A percentile compares a stretch with the other conserved stretches of the same genome.
Evolutionary conservation across 2,329 filamentous ascomycete species (phyloP).

Genomic region (Apiospora kogelbergensis): DNA sequence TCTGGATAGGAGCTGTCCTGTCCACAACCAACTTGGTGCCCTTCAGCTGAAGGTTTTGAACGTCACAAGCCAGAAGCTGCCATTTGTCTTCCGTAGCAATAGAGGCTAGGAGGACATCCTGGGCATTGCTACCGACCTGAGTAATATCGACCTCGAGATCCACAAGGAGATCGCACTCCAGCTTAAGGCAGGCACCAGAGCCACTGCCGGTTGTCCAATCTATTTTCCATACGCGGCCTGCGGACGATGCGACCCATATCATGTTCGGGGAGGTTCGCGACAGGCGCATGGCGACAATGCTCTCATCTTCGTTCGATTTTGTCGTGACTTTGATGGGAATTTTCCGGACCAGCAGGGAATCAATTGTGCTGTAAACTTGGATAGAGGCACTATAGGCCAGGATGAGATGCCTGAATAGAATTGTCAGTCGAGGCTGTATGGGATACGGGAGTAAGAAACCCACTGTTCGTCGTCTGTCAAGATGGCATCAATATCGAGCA

Average conservation of each 20-base stretch:
- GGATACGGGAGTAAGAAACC: conserved; percentile 23
- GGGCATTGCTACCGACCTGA: conserved; percentile 31
- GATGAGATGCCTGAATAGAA: conserved; percentile 64
- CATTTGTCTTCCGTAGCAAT: conserved; percentile 40
- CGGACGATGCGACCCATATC: conserved; percentile 61
- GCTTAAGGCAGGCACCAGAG: conserved; percentile 41
- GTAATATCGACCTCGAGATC: conserved; percentile 45
- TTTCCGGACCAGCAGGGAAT: conserved; percentile 76
- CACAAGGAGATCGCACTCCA: conserved; percentile 43
- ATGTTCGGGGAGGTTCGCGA: conserved; percentile 45
- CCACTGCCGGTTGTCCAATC: conserved; percentile 55
- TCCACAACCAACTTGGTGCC: conserved; percentile 37
- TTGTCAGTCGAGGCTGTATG: conserved; percentile 26
- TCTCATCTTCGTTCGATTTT: conserved; percentile 26
- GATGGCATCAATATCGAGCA: conserved; percentile 64
- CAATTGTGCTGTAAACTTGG: conserved; percentile 77
- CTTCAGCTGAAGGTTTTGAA: conserved; percentile 28
- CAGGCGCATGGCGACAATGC: conserved; percentile 44
- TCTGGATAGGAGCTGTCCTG: conserved; percentile 41
- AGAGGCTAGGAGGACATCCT: conserved; percentile 49
- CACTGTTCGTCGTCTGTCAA: conserved; percentile 62
- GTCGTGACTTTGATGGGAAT: conserved; percentile 53
- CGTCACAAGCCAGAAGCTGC: conserved; percentile 48
- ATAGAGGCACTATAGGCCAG: conserved; percentile 73
- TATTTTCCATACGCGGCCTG: conserved; percentile 56